These are phyloP conservation scores for Glarea lozoyensis DNA, from an alignment of 495 filamentous ascomycete genomes.

Conservation along the genomic window DNA sequence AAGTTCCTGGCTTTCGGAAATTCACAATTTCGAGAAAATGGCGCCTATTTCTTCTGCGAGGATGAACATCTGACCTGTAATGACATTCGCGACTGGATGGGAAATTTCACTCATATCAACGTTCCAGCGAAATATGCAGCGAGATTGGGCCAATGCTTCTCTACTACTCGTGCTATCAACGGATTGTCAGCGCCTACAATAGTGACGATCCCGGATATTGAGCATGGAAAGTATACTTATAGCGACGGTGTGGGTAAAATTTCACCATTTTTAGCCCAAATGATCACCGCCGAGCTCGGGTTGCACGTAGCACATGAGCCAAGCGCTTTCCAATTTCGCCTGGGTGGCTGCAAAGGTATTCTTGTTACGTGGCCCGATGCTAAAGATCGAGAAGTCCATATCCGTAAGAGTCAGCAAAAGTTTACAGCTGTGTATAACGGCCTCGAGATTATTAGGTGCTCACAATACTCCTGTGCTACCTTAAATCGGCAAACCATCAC, in stretches of 20 bases:
- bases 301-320: conserved; percentile 45
- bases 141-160: conserved; percentile 89
- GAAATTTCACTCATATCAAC: conserved; percentile 66
- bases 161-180: conserved; percentile 70
- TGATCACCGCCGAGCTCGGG: conserved; percentile 54
- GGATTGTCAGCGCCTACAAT: conserved; percentile 26
- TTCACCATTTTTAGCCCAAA: conserved; percentile 61
- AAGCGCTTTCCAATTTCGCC: conserved; percentile 83
- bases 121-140: conserved; percentile 80
- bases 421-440: conserved; percentile 63
- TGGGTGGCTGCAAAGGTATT: conserved; percentile 88
- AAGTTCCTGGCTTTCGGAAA: conserved; percentile 93
- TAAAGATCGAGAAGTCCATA: conserved; percentile 52
- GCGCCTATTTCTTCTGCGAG: conserved; percentile 80
- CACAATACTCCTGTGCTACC: conserved; percentile 61
- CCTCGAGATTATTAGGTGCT: conserved; percentile 78
- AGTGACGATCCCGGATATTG: conserved; percentile 51
- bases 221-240: conserved; percentile 58
- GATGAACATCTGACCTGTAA: conserved; percentile 50
- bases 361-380: conserved; percentile 61
- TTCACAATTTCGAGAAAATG: conserved; percentile 87
- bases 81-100: conserved; percentile 87
- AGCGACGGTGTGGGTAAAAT: conserved; percentile 95
- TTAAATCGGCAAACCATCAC: conserved; percentile 87
- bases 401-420: conserved; percentile 80